These are phyloP conservation scores for Adenanthera pavonina DNA, from an alignment of 306 rosid species.

Conservation along the genomic window DNA sequence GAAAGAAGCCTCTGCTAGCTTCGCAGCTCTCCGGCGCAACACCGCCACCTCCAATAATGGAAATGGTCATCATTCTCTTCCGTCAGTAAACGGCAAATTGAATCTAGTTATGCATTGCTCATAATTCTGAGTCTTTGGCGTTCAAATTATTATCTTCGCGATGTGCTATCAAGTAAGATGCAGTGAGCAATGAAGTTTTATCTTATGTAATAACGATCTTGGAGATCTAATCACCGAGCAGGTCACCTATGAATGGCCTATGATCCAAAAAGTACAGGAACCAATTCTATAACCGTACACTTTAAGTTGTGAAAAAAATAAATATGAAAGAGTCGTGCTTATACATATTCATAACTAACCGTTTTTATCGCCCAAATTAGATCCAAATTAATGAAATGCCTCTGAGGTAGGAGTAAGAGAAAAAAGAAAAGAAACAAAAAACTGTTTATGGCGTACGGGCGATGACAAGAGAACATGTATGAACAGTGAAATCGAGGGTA, in stretches of 20 bases:
- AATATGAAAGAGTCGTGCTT: not conserved
- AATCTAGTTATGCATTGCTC: slow-evolving; percentile 11
- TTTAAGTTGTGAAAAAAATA: not conserved
- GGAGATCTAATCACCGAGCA: slow-evolving; percentile 47
- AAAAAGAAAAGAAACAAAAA: not conserved
- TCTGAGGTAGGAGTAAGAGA: not conserved
- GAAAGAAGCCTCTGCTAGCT: not conserved
- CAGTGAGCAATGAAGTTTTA: not conserved
- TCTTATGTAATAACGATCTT: slow-evolving; percentile 6
- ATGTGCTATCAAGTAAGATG: slow-evolving; percentile 26
- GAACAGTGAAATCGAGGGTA: not conserved
- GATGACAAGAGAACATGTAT: not conserved
- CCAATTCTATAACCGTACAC: not conserved
- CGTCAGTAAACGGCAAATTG: not conserved
- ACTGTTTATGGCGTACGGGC: not conserved
- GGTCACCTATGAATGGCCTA: slow-evolving; percentile 1
- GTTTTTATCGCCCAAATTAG: slow-evolving; percentile 33
- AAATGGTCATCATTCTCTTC: not conserved
- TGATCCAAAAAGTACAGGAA: slow-evolving; percentile 2
- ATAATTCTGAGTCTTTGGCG: slow-evolving; percentile 23
- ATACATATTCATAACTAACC: not conserved
- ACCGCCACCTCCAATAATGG: not conserved
- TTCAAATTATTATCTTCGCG: slow-evolving; percentile 26
- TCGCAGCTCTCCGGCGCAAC: slow-evolving; percentile 13
- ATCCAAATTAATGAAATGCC: slow-evolving; percentile 47